Base-by-base conservation (phyloP, 1,284 basidiomycete species). In the Ceratobasidium sp. region DNA sequence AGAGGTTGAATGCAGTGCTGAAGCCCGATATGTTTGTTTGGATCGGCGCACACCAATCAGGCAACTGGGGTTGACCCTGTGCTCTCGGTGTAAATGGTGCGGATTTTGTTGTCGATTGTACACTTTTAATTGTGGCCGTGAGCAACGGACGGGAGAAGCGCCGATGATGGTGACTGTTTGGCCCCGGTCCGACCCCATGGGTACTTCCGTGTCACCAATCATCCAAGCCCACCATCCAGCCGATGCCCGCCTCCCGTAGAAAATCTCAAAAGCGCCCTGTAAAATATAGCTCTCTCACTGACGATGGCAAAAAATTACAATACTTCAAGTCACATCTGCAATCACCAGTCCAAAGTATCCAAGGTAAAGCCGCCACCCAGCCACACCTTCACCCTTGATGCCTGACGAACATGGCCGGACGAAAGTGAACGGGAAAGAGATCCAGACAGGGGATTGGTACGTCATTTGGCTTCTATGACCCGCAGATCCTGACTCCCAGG, bases 211-310 rank as follows among this genome's bases (percentile, higher is more conserved):
- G 53, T 8, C 9, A 24, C 9, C 53, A 54, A 29, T 22, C n/a
- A 54, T 29, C 24, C 24, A 24, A 7, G 53, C 14, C 24, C 9
- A 22, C 24, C 53, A 51, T 29, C 53, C 13, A 41, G 39, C 39
- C 53, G 9, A 66, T 66, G 63, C 63, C 63, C 34, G 24, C 63
- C 46, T 66, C 63, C 13, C 63, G 63, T n/a, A 66, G 51, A 43
- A 53, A 51, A 51, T 16, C 43, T 41, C 39, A 6, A 19, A 46
- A 31, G 34, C 19, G 29, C 49, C 11, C 43, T 34, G 27, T 16
- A 64, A 59, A 39, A 14, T 69, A 56, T 58, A n/a, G n/a, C 24
- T 8, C 48, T 1, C 54, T 69, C 14, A 69, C 27, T 16, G 39
- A 69, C 29, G 53, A 69, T 22, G 37, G 37, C 13, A 69, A 69